phyloP scores from a whole-genome alignment of 2,329 filamentous ascomycete species.

The Diaporthe eres region DNA sequence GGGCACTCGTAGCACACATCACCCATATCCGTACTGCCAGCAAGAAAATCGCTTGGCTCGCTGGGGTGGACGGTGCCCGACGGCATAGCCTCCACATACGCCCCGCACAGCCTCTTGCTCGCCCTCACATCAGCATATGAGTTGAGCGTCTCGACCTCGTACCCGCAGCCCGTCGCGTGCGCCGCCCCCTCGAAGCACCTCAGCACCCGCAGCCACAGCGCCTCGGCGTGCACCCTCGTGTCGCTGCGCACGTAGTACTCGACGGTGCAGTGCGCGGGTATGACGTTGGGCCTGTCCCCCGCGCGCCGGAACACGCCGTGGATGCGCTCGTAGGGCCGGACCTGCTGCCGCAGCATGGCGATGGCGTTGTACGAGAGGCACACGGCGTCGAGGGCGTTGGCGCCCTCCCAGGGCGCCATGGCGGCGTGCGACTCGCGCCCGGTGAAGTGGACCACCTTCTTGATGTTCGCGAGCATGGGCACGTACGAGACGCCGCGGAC shows the following conservation, averaged over 20 bases:
- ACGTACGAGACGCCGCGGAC: slow-evolving; percentile 47
- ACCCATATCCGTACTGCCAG: slow-evolving; percentile 56
- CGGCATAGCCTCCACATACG: slow-evolving; percentile 50
- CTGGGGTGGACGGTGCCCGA: slow-evolving; percentile 49
- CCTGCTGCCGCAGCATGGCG: slow-evolving; percentile 64
- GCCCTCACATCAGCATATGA: slow-evolving; percentile 50
- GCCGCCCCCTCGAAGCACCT: slow-evolving; percentile 54
- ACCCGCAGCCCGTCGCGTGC: slow-evolving; percentile 52
- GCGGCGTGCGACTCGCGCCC: slow-evolving; percentile 63
- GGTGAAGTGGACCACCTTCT: slow-evolving; percentile 56
- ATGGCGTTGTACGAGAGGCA: slow-evolving; percentile 58
- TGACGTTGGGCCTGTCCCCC: slow-evolving; percentile 55
- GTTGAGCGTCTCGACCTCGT: slow-evolving; percentile 49
- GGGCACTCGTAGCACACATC: slow-evolving; percentile 61
- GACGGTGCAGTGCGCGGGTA: slow-evolving; percentile 53
- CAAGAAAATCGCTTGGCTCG: slow-evolving; percentile 49
- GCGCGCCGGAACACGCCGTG: slow-evolving; percentile 62
- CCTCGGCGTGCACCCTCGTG: slow-evolving; percentile 52
- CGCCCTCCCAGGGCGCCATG: slow-evolving; percentile 63
- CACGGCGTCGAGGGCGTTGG: slow-evolving; percentile 65
- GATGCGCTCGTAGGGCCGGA: slow-evolving; percentile 62
- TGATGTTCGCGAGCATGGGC: slow-evolving; percentile 50
- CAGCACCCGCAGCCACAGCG: slow-evolving; percentile 49
- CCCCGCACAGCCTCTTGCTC: slow-evolving; percentile 38
- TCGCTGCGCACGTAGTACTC: slow-evolving; percentile 61